phyloP scores from a whole-genome alignment of 2,329 filamentous ascomycete species.

The Lithohypha guttulata region DNA sequence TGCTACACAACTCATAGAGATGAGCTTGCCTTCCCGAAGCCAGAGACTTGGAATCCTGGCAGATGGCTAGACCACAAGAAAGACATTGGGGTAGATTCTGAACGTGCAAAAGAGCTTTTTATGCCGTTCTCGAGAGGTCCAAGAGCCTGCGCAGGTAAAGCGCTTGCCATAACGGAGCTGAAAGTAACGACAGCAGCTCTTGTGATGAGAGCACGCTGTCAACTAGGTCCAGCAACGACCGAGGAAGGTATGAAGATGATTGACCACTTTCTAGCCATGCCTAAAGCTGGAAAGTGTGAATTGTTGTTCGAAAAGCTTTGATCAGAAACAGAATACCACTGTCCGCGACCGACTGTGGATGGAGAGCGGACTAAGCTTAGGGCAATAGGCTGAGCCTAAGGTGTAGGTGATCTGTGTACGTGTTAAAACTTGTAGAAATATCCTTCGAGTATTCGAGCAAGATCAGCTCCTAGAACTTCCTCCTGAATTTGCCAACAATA shows the following conservation, averaged over 20 bases:
- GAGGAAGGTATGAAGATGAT: constrained; percentile 9
- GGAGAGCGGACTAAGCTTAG: no score
- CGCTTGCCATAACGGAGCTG: constrained; percentile 19
- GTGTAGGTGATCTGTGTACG: no score
- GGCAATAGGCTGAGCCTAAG: no score
- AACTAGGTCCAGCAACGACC: constrained; percentile 1
- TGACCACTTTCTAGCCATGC: constrained; percentile 11
- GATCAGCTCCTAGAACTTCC: no score
- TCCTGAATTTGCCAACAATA: no score
- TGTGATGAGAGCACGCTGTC: constrained; percentile 10
- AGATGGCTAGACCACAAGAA: constrained; percentile 14
- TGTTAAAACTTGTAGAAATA: no score
- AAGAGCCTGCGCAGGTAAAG: constrained; percentile 19
- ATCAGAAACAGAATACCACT: no score
- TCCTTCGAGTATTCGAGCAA: no score
- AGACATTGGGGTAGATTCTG: no score
- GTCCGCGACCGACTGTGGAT: no score
- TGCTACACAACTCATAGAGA: constrained; percentile 13
- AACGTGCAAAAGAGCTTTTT: constrained; percentile 8
- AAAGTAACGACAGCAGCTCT: constrained; percentile 14
- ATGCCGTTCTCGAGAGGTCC: constrained; percentile 18
- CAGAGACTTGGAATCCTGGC: constrained; percentile 15
- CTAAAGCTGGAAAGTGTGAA: constrained; percentile 10
- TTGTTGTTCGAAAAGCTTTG: constrained; percentile 9
- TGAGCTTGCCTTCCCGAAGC: constrained; percentile 12